phyloP scores from a whole-genome alignment of 1,284 basidiomycete species.

The Moniliella sp. region DNA sequence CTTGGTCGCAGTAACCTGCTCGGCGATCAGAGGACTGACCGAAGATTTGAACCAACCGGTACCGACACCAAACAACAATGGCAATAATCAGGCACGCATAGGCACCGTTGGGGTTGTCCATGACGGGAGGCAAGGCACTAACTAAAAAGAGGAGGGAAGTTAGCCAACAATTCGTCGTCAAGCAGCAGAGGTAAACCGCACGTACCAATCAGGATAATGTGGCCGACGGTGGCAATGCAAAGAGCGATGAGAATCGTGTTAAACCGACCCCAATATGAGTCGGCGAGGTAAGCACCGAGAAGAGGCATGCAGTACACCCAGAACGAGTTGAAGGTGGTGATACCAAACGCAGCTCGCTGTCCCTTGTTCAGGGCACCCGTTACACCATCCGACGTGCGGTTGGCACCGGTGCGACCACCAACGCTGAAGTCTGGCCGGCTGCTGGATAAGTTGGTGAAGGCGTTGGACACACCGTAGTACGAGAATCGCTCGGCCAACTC shows the following conservation, averaged over 20 bases:
- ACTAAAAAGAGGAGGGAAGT: too few species aligned
- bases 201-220: slow-evolving; percentile 55
- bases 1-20: slow-evolving; percentile 34
- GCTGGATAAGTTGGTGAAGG: slow-evolving; percentile 29
- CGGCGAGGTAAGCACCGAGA: slow-evolving; percentile 34
- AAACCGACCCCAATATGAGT: slow-evolving; percentile 37
- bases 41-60: slow-evolving; percentile 56
- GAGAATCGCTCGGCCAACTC: slow-evolving; percentile 33
- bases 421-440: slow-evolving; percentile 13
- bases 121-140: slow-evolving; percentile 48
- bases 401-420: slow-evolving; percentile 13
- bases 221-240: slow-evolving; percentile 37
- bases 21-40: slow-evolving; percentile 34
- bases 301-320: slow-evolving; percentile 27
- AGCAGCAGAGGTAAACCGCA: too few species aligned
- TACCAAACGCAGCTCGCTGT: slow-evolving; percentile 23
- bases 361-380: slow-evolving; percentile 26
- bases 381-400: slow-evolving; percentile 5
- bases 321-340: slow-evolving; percentile 29
- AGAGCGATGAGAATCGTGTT: slow-evolving; percentile 36
- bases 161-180: too few species aligned
- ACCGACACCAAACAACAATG: slow-evolving; percentile 35
- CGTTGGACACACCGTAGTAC: slow-evolving; percentile 26
- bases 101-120: slow-evolving; percentile 39
- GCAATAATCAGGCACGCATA: slow-evolving; percentile 43